phyloP scores from a whole-genome alignment of 2,329 filamentous ascomycete genomes.

The Pyrenophora graminea region DNA sequence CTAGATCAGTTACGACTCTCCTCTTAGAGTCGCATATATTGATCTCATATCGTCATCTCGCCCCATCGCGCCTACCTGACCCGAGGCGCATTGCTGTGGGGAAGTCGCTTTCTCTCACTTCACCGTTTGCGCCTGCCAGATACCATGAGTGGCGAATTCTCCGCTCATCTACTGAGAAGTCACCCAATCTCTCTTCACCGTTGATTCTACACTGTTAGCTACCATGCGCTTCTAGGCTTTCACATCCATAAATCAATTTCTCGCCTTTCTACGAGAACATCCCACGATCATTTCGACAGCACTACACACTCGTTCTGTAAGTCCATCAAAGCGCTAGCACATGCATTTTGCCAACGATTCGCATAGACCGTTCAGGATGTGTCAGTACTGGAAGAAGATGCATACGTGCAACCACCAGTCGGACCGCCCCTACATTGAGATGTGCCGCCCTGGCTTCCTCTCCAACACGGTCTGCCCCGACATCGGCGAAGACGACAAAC shows the following conservation, averaged over 20 bases:
- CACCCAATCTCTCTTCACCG: background rate
- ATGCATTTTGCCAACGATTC: background rate
- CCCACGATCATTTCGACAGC: background rate
- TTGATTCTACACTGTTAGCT: too few species aligned
- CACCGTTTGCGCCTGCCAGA: background rate
- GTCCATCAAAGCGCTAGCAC: background rate
- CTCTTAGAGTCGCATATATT: too few species aligned
- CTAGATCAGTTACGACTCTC: too few species aligned
- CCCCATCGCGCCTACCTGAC: too few species aligned
- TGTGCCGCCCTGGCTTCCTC: constrained; percentile 28
- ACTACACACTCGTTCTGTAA: background rate
- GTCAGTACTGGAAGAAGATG: constrained; percentile 31
- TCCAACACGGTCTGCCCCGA: constrained; percentile 26
- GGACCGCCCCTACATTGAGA: constrained; percentile 29
- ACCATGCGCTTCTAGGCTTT: too few species aligned
- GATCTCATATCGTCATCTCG: background rate
- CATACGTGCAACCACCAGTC: constrained; percentile 28
- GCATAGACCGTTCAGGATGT: constrained; percentile 20
- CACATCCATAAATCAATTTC: too few species aligned
- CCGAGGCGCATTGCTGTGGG: too few species aligned
- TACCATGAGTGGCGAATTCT: background rate
- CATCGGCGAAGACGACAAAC: constrained; percentile 15
- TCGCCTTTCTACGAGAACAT: too few species aligned
- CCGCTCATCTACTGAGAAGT: background rate
- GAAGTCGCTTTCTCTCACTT: constrained; percentile 1